Conservation (phyloP, 2,329 filamentous ascomycete species). For the Parastagonospora nodorum region DNA sequence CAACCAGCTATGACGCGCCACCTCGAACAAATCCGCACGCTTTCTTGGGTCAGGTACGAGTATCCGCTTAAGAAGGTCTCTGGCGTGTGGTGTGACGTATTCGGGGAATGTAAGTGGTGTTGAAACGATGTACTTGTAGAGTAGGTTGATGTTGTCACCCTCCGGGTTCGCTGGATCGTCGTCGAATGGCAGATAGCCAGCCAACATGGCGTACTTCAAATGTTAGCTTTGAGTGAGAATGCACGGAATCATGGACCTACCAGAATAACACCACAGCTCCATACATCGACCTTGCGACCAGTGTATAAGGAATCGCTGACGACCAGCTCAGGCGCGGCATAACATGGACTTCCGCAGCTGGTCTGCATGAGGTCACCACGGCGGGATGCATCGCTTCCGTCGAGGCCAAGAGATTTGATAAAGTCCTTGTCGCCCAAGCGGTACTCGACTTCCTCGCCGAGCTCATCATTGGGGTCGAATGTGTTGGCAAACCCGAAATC, state of each 20-base stretch:
- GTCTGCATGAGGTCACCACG: conserved; percentile 98
- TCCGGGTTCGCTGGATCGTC: conserved; percentile 98
- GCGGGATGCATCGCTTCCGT: conserved; percentile 76
- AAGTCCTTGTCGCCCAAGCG: conserved; percentile 85
- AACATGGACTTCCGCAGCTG: conserved; percentile 96
- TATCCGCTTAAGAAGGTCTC: conserved; percentile 89
- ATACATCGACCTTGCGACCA: conserved; percentile 96
- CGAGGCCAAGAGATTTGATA: conserved; percentile 83
- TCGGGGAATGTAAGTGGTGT: conserved; percentile 97
- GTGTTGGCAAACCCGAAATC: conserved; percentile 99
- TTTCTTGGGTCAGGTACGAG: conserved; percentile 94
- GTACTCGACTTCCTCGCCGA: conserved; percentile 87
- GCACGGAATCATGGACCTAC: conserved; percentile 61
- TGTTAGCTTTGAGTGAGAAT: conserved; percentile 9
- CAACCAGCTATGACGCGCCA: conserved; percentile 96
- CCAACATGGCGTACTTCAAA: conserved; percentile 92
- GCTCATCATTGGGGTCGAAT: conserved; percentile 85
- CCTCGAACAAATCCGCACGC: conserved; percentile 94
- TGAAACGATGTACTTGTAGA: conserved; percentile 99
- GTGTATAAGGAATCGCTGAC: conserved; percentile 98
- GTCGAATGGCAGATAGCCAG: conserved; percentile 95
- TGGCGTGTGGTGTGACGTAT: conserved; percentile 95
- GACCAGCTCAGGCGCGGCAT: conserved; percentile 94
- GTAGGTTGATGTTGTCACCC: conserved; percentile 96
- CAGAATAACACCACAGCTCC: conserved; percentile 98